Percentiles rank a stretch among this genome's conserved stretches.
These are phyloP conservation scores for Pisolithus orientalis DNA, from an alignment of 768 basidiomycete species.

Conservation along the genomic window DNA sequence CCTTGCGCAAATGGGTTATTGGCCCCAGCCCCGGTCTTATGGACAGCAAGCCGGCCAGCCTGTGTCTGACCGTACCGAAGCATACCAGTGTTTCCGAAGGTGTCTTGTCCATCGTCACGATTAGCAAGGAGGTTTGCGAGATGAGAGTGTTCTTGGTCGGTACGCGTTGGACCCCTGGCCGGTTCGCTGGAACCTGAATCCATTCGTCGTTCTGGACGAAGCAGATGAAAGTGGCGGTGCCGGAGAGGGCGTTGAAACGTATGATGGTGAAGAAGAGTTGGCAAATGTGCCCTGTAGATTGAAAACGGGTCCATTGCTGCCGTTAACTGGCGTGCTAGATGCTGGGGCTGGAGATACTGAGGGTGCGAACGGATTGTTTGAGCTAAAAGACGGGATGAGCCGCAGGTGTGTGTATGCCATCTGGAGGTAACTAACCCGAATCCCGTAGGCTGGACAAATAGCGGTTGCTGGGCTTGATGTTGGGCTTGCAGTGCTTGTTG, in stretches of 20 bases:
- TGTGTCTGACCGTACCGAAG: slow-evolving; percentile 65
- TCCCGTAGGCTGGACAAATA: slow-evolving; percentile 64
- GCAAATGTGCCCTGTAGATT: slow-evolving; percentile 67
- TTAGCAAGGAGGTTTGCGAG: slow-evolving; percentile 83
- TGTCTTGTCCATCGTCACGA: slow-evolving; percentile 89
- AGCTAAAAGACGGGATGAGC: slow-evolving; percentile 42
- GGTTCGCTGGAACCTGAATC: slow-evolving; percentile 10
- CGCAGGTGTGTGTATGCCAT: background rate
- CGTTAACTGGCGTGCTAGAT: slow-evolving; percentile 28
- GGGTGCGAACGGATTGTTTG: slow-evolving; percentile 93
- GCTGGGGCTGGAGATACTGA: slow-evolving; percentile 25
- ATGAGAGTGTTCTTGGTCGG: slow-evolving; percentile 66
- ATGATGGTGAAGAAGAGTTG: slow-evolving; percentile 30
- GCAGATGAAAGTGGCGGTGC: slow-evolving; percentile 38
- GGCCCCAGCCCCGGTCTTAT: slow-evolving; percentile 40
- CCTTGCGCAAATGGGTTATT: slow-evolving; percentile 68
- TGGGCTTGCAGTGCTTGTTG: slow-evolving; percentile 46
- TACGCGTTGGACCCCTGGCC: slow-evolving; percentile 29
- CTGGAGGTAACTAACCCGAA: slow-evolving; percentile 50
- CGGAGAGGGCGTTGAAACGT: slow-evolving; percentile 35
- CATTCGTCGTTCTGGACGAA: slow-evolving; percentile 29
- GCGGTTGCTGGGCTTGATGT: slow-evolving; percentile 38
- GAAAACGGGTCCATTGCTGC: slow-evolving; percentile 45
- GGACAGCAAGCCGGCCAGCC: slow-evolving; percentile 41
- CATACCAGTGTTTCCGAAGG: slow-evolving; percentile 85